Percentiles rank a stretch among this genome's conserved stretches.
phyloP scores from a whole-genome alignment of 495 filamentous ascomycete species.

The Aspergillus olivimuriae region DNA sequence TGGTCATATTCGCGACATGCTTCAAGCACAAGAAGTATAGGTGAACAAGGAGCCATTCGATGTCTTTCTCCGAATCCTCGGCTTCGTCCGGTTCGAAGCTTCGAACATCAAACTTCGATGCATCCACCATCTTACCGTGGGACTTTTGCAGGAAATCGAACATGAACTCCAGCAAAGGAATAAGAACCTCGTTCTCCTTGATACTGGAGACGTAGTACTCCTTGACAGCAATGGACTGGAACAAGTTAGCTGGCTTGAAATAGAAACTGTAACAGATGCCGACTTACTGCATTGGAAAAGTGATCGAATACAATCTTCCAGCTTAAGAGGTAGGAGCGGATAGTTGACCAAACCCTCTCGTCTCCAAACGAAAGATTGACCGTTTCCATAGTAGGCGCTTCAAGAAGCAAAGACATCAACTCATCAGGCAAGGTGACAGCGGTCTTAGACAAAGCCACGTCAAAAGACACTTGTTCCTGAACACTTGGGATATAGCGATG shows the following conservation, averaged over 20 bases:
- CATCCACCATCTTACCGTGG: conserved; percentile 60
- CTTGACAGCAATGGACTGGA: conserved; percentile 68
- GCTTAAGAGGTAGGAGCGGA: conserved; percentile 76
- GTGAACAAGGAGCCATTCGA: conserved; percentile 77
- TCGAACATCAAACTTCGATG: conserved; percentile 61
- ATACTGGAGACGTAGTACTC: conserved; percentile 70
- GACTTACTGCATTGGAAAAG: conserved; percentile 62
- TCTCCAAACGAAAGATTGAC: conserved; percentile 43
- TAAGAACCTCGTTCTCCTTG: conserved; percentile 63
- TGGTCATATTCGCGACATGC: conserved; percentile 69
- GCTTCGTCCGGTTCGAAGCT: conserved; percentile 55
- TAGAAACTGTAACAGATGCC: background rate
- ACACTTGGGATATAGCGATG: conserved; percentile 65
- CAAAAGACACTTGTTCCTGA: conserved; percentile 80
- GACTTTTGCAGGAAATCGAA: conserved; percentile 77
- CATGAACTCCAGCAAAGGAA: conserved; percentile 65
- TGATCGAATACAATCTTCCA: conserved; percentile 91
- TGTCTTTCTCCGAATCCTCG: conserved; percentile 58
- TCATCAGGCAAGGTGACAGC: conserved; percentile 61
- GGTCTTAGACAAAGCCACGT: conserved; percentile 70
- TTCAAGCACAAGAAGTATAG: conserved; percentile 77
- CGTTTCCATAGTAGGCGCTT: conserved; percentile 36
- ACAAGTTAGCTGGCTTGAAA: conserved; percentile 13
- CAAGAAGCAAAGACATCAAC: conserved; percentile 59
- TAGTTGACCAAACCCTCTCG: conserved; percentile 34